Base-by-base conservation (phyloP, 148 eudicot species). In the Fagopyrum homotropicum region DNA sequence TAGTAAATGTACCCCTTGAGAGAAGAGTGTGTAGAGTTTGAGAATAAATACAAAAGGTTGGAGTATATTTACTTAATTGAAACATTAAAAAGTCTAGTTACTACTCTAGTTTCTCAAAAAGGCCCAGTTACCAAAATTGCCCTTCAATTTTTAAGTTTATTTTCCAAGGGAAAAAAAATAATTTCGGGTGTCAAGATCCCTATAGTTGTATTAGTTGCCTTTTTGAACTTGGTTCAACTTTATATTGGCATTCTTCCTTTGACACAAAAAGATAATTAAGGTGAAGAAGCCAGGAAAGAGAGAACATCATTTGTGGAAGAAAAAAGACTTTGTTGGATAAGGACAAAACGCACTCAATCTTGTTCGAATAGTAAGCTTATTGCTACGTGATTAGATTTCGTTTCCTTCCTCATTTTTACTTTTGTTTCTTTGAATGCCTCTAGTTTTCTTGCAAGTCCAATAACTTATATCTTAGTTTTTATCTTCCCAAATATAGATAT, bases 301-400 rank as follows among this genome's bases (percentile, higher is more conserved):
- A 82, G 91, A 94, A 76, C 98, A 91, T 79, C 98, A 94, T 78
- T 76, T 91, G 72, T 94, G 98, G 97, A 83, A 75, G 71, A 85
- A 84, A 77, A 90, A 86, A 86, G 97, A 94, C 74, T 84, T 96
- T 72, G 78, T 87, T 52, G 87, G 85, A 16, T 91, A 96, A 52
- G 98, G 98, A 47, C 90, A 88, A 69, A 90, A 94, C 81, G 97
- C 98, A 59, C 84, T 91, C 69, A 85, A 90, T 84, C 90, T 90
- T 54, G 86, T 94, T 80, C 91, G 82, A 73, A 88, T 80, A 74
- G 97, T 91, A 84, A 77, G 97, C 77, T 77, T 82, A 45, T 73
- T 29, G 4, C 48, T 49, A n/a, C 52, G 17, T 29, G 26, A 49
- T 43, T 61, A 68, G 16, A 60, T 30, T 63, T 48, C n/a, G 11